Evolutionary conservation across 1,139 yeast genomes (phyloP), one percentile per base, ranked within the genome.

Genomic region (Kazachstania sp.): DNA sequence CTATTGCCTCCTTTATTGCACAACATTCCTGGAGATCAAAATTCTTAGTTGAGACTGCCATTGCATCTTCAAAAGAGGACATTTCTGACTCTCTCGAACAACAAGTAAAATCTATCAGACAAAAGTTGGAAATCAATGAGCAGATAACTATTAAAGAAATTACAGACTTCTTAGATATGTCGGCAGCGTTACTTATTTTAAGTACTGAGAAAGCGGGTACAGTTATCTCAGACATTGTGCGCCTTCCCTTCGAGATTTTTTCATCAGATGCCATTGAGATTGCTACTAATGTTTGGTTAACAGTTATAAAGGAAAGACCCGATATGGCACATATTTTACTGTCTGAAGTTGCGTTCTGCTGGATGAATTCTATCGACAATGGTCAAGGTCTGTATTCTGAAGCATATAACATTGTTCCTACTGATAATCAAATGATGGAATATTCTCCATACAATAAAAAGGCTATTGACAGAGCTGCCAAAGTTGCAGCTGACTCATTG

Each of bases 391-490:
- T 92, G 9, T 92, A 77, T 61, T 77, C 83, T 8, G 73, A 71
- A n/a, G 61, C 68, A 4, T 68, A 71, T 55, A 95, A 88, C 62
- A 64, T 79, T n/a, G 60, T 59, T 1, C 72, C 72, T 44, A 83
- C 95, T 7, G 87, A 83, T 49, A 83, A 73, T 59, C 70, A 76
- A 53, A 74, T 72, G 50, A 92, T 92, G 98, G 95, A 86, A 56
- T 94, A 94, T 60, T 72, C 88, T 1, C 97, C 98, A 15, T 81
- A 95, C 45, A 83, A 85, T 66, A 81, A 79, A 55, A 72, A 72
- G 40, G 73, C 70, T 9, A 73, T 82, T n/a, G 75, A 78, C 50
- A 75, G 75, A 53, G 66, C 71, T 34, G 79, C 87, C 1, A 65
- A 67, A 4, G 52, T 64, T 4, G 78, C 79, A 0, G 70, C 73